Evolutionary conservation across 345 rosid species (phyloP), one percentile per base, ranked within the genome.

Genomic region (Lenwebbia sp.): DNA sequence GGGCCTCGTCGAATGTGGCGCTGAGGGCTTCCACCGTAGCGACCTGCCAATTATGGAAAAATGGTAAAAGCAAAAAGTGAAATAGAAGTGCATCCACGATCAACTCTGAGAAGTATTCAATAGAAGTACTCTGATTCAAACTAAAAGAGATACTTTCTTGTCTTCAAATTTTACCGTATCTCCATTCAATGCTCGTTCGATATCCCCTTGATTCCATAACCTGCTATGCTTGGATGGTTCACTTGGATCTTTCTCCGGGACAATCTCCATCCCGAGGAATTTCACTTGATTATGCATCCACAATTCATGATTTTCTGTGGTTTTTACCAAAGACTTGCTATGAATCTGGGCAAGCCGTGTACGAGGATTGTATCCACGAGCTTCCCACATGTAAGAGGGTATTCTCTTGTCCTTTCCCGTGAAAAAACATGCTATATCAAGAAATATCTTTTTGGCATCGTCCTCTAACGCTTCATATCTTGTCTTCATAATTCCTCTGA

Each of bases 401-500:
- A 54, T 54, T 22, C 4, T 54, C 10, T 21, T 54, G 57, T 54
- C 57, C 4, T 54, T 54, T 54, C 26, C 57, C 10, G 6, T 22
- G 1, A 54, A 54, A 54, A 54, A 54, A 54, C 57, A 54, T 8
- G 57, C 57, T 6, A 22, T 85, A 44, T 85, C 87, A 4, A 65
- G 65, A 50, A 87, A 87, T 85, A 82, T 65, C 28, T 85, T 37
- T 22, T 41, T 57, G 58, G 84, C 86, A 21, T 74, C 54, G 11
- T 28, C 57, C 5, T 78, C 86, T n/a, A 86, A 54, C 5, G 84
- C 86, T 56, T 84, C 75, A 81, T 30, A 88, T 44, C 88, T 86
- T 51, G 53, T 57, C 52, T 40, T 25, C 53, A 88, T 52, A 49
- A 54, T 30, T 21, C 33, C 50, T n/a, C 55, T 41, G 11, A 88